Percentiles rank a stretch among this genome's conserved stretches.
Conservation (phyloP, 108 stramenopile species). For the Skeletonema marinoi region DNA sequence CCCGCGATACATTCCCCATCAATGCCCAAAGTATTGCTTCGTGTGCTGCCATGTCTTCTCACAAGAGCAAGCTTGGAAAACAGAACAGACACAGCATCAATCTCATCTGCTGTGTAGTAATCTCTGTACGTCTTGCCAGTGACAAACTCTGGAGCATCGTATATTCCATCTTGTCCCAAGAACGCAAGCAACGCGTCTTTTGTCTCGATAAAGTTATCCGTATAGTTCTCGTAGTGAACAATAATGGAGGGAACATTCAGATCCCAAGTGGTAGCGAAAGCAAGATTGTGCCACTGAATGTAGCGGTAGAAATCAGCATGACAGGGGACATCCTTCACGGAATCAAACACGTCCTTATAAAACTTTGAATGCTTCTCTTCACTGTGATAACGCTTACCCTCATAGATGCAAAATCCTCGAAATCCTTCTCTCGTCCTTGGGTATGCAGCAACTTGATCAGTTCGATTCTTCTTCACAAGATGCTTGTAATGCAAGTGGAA, state of each 20-base stretch:
- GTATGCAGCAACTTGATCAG: slow-evolving; percentile 24
- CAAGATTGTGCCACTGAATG: slow-evolving; percentile 86
- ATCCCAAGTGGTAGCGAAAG: slow-evolving; percentile 52
- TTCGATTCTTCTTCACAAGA: slow-evolving; percentile 25
- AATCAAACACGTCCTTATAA: slow-evolving; percentile 31
- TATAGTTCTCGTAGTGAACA: slow-evolving; percentile 83
- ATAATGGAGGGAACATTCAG: slow-evolving; percentile 58
- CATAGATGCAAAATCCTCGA: slow-evolving; percentile 45
- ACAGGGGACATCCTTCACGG: slow-evolving; percentile 61
- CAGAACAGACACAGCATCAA: slow-evolving; percentile 18
- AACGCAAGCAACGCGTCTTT: slow-evolving; percentile 58
- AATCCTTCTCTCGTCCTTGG: slow-evolving; percentile 52
- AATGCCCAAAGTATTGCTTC: slow-evolving; percentile 49
- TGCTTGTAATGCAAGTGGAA: slow-evolving; percentile 56
- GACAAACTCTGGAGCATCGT: slow-evolving; percentile 37
- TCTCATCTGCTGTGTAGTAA: slow-evolving; percentile 45
- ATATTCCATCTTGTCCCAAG: slow-evolving; percentile 42
- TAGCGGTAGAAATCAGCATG: slow-evolving; percentile 78
- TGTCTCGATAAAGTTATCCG: slow-evolving; percentile 50
- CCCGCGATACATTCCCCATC: too few species aligned
- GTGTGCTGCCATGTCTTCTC: slow-evolving; percentile 36
- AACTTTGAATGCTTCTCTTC: slow-evolving; percentile 32
- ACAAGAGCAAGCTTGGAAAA: slow-evolving; percentile 37
- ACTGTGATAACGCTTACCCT: slow-evolving; percentile 4
- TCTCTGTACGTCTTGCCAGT: slow-evolving; percentile 55